Base-by-base conservation (phyloP, 176 grass and related monocot species). In the Aegilops speltoides region DNA sequence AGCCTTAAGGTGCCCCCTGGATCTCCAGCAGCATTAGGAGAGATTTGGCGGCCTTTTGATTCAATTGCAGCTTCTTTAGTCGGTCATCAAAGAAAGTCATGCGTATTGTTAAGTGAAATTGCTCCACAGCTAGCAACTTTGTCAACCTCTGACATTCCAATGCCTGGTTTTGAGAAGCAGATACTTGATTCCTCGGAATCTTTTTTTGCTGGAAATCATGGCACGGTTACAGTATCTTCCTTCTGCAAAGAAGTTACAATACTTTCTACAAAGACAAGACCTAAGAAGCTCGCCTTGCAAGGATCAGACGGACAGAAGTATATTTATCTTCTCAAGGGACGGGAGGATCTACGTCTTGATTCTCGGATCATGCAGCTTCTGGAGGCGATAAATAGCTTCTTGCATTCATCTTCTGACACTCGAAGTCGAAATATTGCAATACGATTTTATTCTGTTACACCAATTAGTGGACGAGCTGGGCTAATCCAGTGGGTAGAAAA, bases 101-200 rank as follows among this genome's bases (percentile, higher is more conserved):
- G 76, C 52, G 72, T 98, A 84, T 89, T 78, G 68, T 90, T 98
- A 78, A 92, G 88, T 90, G 96, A 95, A 76, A 89, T 98, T 89
- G 93, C 96, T 68, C 96, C 96, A 74, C 89, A 94, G 70, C 82
- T 98, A 86, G 86, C 93, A 81, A 69, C 41, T 61, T 78, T 98
- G 79, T 88, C 91, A 79, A 91, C 88, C 82, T 98, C 96, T 87
- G 91, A 98, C 76, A 95, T 98, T 95, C 96, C 96, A 89, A 95
- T 98, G 93, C 96, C 96, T 86, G 96, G 96, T 86, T 94, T 98
- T 89, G 96, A 98, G 88, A 98, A 95, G 88, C 93, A 98, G 86
- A 92, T 85, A 83, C 68, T 86, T 91, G 80, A 87, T 92, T 88
- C 90, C 78, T 83, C 78, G 65, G 85, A 91, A 73, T 82, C 54